Evolutionary conservation across 2,329 filamentous ascomycete species (phyloP), one percentile per base, ranked within the genome.

Genomic region (Fusarium anguioides): DNA sequence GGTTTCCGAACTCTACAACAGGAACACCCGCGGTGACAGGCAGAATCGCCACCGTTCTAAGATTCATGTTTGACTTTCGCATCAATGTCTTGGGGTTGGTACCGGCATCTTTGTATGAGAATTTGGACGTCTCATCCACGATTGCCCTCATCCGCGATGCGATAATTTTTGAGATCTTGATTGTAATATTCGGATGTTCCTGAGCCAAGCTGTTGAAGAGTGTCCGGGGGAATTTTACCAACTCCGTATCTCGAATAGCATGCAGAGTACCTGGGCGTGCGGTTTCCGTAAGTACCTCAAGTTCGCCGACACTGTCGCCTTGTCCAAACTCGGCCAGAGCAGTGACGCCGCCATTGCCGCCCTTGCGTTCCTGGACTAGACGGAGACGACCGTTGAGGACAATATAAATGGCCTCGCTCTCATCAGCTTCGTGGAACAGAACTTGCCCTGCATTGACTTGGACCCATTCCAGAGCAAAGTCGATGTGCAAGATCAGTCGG

Each of bases 111-210:
- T 88, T 88, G 10, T 85, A 84, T 51, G 89, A 84, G 36, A 90
- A 85, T 33, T 88, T 86, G 17, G 92, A 81, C 3, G 93, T 92
- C 71, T 94, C 91, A 71, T 98, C 93, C 20, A 98, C 88, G 36
- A 97, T 81, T 39, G 92, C 87, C 62, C 95, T 86, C 96, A 99
- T 98, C 5, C 96, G 89, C 33, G 94, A 94, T 0, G 96, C 96
- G 72, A 99, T 97, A 70, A 99, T 96, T 78, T 98, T 99, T 3
- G 96, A 98, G 26, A 99, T 97, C 78, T 98, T 97, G 77, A 99
- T 98, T 0, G 96, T 98, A 74, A 99, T 99, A 40, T 94, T 96
- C 7, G 96, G 96, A 74, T 99, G 96, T 75, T 99, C 96, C 75
- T 97, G 91, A 1, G 96, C 96, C 51, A 99, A 86, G 75, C 96